Evolutionary conservation across 225 moss, liverwort and hornwort species (phyloP), one percentile per base, ranked within the genome.

Genomic region (Sphagnum tenellum): DNA sequence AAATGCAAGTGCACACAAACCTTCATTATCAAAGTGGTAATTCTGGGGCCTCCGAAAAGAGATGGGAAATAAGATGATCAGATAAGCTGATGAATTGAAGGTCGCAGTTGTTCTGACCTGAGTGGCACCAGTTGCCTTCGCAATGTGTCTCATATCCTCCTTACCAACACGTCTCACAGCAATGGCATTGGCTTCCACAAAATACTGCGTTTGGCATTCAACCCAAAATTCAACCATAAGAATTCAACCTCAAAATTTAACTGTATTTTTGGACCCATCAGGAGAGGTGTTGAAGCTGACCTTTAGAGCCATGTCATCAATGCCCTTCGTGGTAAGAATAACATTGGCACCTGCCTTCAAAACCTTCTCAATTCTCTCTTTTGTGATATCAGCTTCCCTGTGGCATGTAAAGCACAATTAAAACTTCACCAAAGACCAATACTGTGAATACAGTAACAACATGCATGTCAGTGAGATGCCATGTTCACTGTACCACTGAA

Each of bases 281-380:
- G 29, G 29, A 53, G 53, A 53, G 10, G 7, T 6, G 14, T 44
- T 12, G 64, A 50, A 2, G 52, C 52, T 52, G 52, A 88, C 89
- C 88, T 90, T 94, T 53, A 94, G 72, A 67, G 90, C 79, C 90
- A 94, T 90, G 66, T 90, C 90, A 68, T 94, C 94, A 57, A 94
- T 94, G 51, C 94, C 94, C 70, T 94, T 94, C 3, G 94, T 80
- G 44, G 94, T 94, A 12, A 90, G 79, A 56, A 94, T 89, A 14
- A 90, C 88, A 83, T 94, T 94, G 12, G 94, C 90, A 55, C 94
- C 90, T 64, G 90, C 79, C 73, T 88, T 86, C 47, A 94, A 75
- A 72, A 94, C 73, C 70, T 88, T 94, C 77, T 86, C 86, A 67
- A 94, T 94, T 69, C 90, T 67, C 73, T 94, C 94, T 66, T 94